Percentiles rank a stretch among this genome's conserved stretches.
Evolutionary conservation across 371 early-diverging fungal species (phyloP).

Genomic region (Actinomortierella wolfii): DNA sequence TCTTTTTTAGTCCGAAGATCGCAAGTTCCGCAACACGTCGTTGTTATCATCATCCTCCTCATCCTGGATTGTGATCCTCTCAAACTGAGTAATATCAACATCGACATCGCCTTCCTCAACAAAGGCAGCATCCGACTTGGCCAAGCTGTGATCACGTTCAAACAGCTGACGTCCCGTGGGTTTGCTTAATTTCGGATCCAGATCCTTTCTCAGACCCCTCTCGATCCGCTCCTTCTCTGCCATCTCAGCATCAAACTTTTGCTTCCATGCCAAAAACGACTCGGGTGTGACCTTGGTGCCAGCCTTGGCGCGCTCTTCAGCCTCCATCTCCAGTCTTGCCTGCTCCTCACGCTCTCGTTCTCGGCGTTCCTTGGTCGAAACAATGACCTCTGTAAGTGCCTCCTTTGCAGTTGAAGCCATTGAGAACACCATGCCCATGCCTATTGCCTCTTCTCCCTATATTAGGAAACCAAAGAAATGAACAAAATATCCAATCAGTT

Average conservation of each 20-base stretch:
- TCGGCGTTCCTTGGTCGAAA: constrained; percentile 54
- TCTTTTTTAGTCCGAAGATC: constrained; percentile 22
- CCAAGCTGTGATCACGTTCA: constrained; percentile 86
- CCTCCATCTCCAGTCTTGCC: constrained; percentile 73
- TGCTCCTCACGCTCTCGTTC: constrained; percentile 64
- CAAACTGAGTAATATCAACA: constrained; percentile 78
- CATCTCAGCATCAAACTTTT: constrained; percentile 76
- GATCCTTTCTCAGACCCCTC: constrained; percentile 48
- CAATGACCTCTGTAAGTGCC: constrained; percentile 63
- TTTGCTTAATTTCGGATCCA: constrained; percentile 55
- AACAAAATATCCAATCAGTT: not conserved
- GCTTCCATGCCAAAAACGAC: constrained; percentile 82
- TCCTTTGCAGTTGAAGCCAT: constrained; percentile 84
- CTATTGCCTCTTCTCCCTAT: constrained; percentile 76
- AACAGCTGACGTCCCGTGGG: constrained; percentile 87
- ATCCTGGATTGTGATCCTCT: constrained; percentile 55
- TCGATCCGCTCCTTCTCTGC: constrained; percentile 59
- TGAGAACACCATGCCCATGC: constrained; percentile 93
- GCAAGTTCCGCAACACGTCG: constrained; percentile 42
- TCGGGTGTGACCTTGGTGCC: constrained; percentile 88
- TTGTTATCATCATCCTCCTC: constrained; percentile 66
- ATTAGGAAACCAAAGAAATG: not conserved
- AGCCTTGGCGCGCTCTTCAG: constrained; percentile 75
- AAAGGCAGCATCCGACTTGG: constrained; percentile 79
- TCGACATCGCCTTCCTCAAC: constrained; percentile 88